Evolutionary conservation across 164 flowering plant species (phyloP).

Genomic region (Akebia trifoliata): DNA sequence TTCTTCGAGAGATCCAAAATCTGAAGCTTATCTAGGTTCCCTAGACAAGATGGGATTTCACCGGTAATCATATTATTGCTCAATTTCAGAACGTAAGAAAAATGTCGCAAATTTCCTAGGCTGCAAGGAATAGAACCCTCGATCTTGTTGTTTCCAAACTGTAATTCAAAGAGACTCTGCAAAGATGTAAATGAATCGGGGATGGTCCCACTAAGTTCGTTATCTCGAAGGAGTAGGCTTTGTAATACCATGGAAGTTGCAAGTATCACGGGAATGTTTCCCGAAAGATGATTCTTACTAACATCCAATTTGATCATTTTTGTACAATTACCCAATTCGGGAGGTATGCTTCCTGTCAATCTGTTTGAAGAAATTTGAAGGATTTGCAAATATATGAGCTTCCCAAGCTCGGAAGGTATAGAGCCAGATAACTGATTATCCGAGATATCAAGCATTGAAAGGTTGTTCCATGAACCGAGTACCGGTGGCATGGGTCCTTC

Average conservation of each 20-base stretch:
- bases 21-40: constrained; percentile 20
- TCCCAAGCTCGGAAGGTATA: constrained; percentile 26
- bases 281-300: background rate
- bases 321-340: constrained; percentile 17
- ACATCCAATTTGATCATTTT: constrained; percentile 21
- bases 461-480: too few species aligned
- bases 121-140: constrained; percentile 27
- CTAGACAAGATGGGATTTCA: constrained; percentile 26
- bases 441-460: constrained; percentile 28
- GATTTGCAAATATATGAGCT: constrained; percentile 22
- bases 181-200: constrained; percentile 23
- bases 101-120: constrained; percentile 19
- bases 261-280: constrained; percentile 13
- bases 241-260: constrained; percentile 10
- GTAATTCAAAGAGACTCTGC: constrained; percentile 21
- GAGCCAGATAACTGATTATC: constrained; percentile 11
- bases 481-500: too few species aligned
- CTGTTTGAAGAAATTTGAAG: constrained; percentile 23
- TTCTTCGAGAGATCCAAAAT: constrained; percentile 24
- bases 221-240: constrained; percentile 27
- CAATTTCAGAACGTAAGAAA: constrained; percentile 12
- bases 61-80: constrained; percentile 23
- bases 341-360: constrained; percentile 27
- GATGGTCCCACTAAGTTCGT: constrained; percentile 20
- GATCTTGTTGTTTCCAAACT: constrained; percentile 31